Percentiles rank a stretch among this genome's conserved stretches.
Conservation (phyloP, 2,329 filamentous ascomycete genomes). For the Exophiala spinifera region DNA sequence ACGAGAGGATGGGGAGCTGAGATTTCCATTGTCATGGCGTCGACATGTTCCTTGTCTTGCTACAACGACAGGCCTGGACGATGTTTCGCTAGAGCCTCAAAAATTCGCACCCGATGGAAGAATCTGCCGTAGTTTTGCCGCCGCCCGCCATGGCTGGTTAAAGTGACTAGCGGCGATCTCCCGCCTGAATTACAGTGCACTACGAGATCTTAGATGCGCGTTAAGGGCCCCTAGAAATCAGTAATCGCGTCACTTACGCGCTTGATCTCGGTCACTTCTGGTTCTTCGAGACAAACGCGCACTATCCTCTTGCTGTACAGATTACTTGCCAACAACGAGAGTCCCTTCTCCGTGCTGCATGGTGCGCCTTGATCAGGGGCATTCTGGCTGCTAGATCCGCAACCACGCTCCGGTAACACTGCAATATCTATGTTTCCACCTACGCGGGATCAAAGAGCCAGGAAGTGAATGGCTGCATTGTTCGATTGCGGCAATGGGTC, state of each 20-base stretch:
- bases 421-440: too few species aligned
- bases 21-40: constrained; percentile 39
- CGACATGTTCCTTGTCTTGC: constrained; percentile 1
- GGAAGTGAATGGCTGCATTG: constrained; percentile 19
- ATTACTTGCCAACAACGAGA: background rate
- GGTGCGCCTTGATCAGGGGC: background rate
- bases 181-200: background rate
- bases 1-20: constrained; percentile 44
- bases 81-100: background rate
- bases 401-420: too few species aligned
- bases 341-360: background rate
- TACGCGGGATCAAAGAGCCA: background rate
- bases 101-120: constrained; percentile 1
- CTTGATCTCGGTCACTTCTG: background rate
- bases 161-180: constrained; percentile 17
- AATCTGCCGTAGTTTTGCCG: background rate
- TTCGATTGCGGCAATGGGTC: constrained; percentile 16
- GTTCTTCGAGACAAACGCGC: background rate
- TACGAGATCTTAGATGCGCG: too few species aligned
- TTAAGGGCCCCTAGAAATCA: background rate
- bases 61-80: background rate
- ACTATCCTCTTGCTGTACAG: background rate
- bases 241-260: constrained; percentile 1
- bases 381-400: too few species aligned
- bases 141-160: too few species aligned